A percentile compares a stretch with the other conserved stretches of the same genome.
Conservation (phyloP, 1,139 yeast genomes). For the Scheffersomyces insectosa region DNA sequence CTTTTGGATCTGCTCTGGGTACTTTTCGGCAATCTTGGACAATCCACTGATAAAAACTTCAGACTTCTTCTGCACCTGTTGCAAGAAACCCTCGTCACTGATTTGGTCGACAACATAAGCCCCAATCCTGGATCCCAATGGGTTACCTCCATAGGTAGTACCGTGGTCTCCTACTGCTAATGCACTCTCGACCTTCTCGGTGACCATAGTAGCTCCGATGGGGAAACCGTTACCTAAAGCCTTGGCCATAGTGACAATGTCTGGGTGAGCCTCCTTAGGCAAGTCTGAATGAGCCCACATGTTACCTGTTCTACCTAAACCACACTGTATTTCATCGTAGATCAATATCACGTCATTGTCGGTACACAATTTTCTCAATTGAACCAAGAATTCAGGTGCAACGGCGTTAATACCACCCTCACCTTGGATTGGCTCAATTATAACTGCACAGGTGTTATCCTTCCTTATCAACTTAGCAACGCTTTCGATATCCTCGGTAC, state of each 20-base stretch:
- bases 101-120: conserved; percentile 70
- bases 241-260: conserved; percentile 89
- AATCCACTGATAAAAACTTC: conserved; percentile 54
- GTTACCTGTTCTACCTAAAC: conserved; percentile 88
- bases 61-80: conserved; percentile 59
- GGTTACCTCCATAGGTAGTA: conserved; percentile 97
- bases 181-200: conserved; percentile 70
- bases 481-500: conserved; percentile 57
- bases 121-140: conserved; percentile 84
- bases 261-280: conserved; percentile 85
- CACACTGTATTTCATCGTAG: conserved; percentile 96
- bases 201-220: conserved; percentile 88
- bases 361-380: conserved; percentile 66
- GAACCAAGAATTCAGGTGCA: conserved; percentile 60
- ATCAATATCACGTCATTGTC: conserved; percentile 75
- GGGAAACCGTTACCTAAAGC: conserved; percentile 99
- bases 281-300: conserved; percentile 88
- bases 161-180: conserved; percentile 95
- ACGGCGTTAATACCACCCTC: conserved; percentile 91
- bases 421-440: conserved; percentile 96
- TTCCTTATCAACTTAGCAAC: conserved; percentile 57
- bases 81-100: conserved; percentile 59
- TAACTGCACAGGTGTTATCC: conserved; percentile 85
- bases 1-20: conserved; percentile 60
- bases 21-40: conserved; percentile 49